A percentile compares a stretch with the other conserved stretches of the same genome.
phyloP scores from a whole-genome alignment of 306 rosid species.

The Castanospermum australe region DNA sequence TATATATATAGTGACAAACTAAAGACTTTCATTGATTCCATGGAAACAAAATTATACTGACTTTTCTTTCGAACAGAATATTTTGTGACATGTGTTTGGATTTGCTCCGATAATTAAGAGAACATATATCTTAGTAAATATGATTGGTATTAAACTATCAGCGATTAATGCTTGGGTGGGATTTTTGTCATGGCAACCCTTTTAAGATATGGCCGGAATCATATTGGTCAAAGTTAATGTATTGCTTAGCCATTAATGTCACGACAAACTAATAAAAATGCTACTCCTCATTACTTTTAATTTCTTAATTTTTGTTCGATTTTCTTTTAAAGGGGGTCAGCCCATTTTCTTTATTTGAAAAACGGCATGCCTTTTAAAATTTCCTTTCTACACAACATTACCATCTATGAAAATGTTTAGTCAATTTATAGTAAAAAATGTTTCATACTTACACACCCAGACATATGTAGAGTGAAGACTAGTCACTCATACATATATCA shows the following conservation, averaged over 20 bases:
- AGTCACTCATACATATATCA: not conserved
- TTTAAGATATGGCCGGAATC: not conserved
- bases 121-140: slow-evolving; percentile 49
- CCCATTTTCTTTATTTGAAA: not conserved
- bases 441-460: not conserved
- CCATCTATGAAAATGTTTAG: not conserved
- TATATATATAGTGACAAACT: slow-evolving; percentile 24
- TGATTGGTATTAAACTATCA: slow-evolving; percentile 37
- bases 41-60: slow-evolving; percentile 3
- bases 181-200: slow-evolving; percentile 25
- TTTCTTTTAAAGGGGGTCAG: not conserved
- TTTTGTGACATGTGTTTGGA: slow-evolving; percentile 65
- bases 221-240: slow-evolving; percentile 22
- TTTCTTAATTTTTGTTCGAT: not conserved
- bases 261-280: not conserved
- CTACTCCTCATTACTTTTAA: slow-evolving; percentile 7
- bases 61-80: slow-evolving; percentile 47
- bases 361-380: not conserved
- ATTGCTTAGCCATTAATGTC: not conserved
- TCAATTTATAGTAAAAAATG: not conserved
- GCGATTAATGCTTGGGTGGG: slow-evolving; percentile 23
- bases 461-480: not conserved
- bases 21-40: not conserved
- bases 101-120: slow-evolving; percentile 32
- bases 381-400: not conserved